Conservation (phyloP, 2,329 filamentous ascomycete species). For the Pseudocercospora musae region DNA sequence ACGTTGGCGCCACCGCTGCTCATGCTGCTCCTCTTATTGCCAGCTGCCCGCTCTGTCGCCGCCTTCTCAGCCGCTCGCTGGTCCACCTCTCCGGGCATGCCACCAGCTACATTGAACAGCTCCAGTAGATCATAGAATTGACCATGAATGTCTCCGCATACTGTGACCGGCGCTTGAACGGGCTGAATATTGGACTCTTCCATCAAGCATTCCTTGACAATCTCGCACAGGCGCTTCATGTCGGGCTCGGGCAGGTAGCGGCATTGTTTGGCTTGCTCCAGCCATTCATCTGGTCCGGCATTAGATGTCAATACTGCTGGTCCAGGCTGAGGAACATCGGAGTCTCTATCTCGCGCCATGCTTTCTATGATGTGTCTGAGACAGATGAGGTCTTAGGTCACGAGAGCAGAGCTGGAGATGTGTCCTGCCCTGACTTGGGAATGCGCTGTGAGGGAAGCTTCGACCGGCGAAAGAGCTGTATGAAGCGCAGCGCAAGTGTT, state of each 20-base stretch:
- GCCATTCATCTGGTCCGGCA: conserved; percentile 90
- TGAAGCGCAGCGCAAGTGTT: neutral
- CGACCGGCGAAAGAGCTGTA: neutral
- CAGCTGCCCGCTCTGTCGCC: conserved; percentile 19
- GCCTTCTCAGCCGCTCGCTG: conserved; percentile 27
- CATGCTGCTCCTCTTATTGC: conserved; percentile 20
- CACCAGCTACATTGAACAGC: conserved; percentile 92
- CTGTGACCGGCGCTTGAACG: conserved; percentile 92
- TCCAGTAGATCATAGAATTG: conserved; percentile 98
- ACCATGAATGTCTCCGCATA: conserved; percentile 97
- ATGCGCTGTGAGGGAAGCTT: neutral
- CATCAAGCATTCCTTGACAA: conserved; percentile 98
- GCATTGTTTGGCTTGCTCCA: conserved; percentile 93
- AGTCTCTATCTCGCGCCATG: conserved; percentile 49
- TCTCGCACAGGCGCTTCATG: conserved; percentile 99
- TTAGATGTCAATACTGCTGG: conserved; percentile 80
- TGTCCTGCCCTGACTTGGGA: neutral
- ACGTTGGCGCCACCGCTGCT: conserved; percentile 21
- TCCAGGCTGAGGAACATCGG: conserved; percentile 78
- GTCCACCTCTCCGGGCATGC: conserved; percentile 77
- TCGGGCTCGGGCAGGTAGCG: conserved; percentile 92
- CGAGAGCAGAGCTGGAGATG: conserved; percentile 14
- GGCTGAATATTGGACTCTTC: conserved; percentile 99
- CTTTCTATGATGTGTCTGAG: conserved; percentile 9
- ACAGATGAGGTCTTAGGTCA: conserved; percentile 10